phyloP scores from a whole-genome alignment of 2,329 filamentous ascomycete genomes.

The Talaromyces sp. region DNA sequence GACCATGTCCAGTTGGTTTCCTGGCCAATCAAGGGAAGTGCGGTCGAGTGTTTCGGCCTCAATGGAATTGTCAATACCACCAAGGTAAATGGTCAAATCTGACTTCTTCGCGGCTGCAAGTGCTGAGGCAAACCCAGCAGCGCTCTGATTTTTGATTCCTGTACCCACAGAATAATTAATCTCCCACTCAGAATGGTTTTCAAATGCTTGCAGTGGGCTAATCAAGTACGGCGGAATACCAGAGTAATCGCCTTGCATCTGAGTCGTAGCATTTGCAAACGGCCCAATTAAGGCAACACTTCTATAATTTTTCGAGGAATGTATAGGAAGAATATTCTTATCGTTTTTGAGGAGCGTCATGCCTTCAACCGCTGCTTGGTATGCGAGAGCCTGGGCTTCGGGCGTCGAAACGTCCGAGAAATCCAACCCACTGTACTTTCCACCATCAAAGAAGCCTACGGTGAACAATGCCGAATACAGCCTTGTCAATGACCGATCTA shows the following conservation, averaged over 20 bases:
- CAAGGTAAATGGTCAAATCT: slow-evolving; percentile 32
- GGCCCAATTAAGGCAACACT: slow-evolving; percentile 53
- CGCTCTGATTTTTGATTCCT: slow-evolving; percentile 20
- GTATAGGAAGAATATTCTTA: slow-evolving; percentile 37
- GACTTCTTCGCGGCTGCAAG: slow-evolving; percentile 27
- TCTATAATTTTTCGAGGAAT: slow-evolving; percentile 30
- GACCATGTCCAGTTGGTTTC: slow-evolving; percentile 34
- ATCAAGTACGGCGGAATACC: slow-evolving; percentile 39
- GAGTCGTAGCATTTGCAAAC: slow-evolving; percentile 54
- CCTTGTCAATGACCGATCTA: slow-evolving; percentile 44
- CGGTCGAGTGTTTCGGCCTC: slow-evolving; percentile 36
- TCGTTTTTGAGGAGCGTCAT: slow-evolving; percentile 52
- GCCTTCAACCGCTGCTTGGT: slow-evolving; percentile 46
- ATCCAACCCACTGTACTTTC: slow-evolving; percentile 49
- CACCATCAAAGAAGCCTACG: slow-evolving; percentile 50
- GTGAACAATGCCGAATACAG: slow-evolving; percentile 47
- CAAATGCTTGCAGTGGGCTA: slow-evolving; percentile 41
- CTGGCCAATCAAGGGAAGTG: slow-evolving; percentile 33
- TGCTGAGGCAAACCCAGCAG: slow-evolving; percentile 27
- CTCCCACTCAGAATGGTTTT: slow-evolving; percentile 41
- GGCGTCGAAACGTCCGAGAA: slow-evolving; percentile 55
- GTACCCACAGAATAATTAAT: slow-evolving; percentile 41
- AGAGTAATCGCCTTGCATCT: slow-evolving; percentile 59
- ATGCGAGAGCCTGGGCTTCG: slow-evolving; percentile 51
- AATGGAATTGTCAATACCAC: slow-evolving; percentile 32